Percentiles rank a stretch among this genome's conserved stretches.
Conservation (phyloP, 1,139 yeast species). For the Geotrichum carabidarum region DNA sequence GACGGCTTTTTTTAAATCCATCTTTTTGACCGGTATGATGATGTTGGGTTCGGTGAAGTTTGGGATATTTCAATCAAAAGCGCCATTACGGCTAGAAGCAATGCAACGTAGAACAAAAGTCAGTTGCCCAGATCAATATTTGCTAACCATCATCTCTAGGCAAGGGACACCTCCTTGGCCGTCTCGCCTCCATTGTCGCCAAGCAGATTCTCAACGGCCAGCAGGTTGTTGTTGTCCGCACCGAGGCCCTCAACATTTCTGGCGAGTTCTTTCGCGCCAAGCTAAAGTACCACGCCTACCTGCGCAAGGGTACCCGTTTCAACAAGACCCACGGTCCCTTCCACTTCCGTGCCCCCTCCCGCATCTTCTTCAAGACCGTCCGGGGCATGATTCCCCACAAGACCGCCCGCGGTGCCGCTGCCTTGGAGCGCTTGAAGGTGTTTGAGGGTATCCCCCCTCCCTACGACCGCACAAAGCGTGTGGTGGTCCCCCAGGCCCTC, state of each 20-base stretch:
- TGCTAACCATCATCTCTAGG: slow-evolving; percentile 36
- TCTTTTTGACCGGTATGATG: too few species aligned
- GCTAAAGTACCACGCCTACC: slow-evolving; percentile 99
- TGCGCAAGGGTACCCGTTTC: slow-evolving; percentile 98
- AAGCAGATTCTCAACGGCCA: slow-evolving; percentile 98
- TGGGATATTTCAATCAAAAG: too few species aligned
- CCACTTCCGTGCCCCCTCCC: slow-evolving; percentile 99
- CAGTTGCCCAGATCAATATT: neutral
- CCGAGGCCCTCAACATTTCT: slow-evolving; percentile 97
- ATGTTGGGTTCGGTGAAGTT: too few species aligned
- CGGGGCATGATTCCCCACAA: slow-evolving; percentile 99
- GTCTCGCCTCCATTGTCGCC: slow-evolving; percentile 98
- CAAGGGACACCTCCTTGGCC: slow-evolving; percentile 99
- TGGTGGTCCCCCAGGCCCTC: slow-evolving; percentile 99
- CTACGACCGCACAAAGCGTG: slow-evolving; percentile 99
- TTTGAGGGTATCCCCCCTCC: slow-evolving; percentile 99
- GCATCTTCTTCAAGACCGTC: slow-evolving; percentile 98
- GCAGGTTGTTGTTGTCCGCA: slow-evolving; percentile 95
- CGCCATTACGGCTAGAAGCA: neutral
- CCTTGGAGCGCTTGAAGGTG: slow-evolving; percentile 98
- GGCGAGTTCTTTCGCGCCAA: slow-evolving; percentile 99
- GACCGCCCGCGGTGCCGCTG: slow-evolving; percentile 99
- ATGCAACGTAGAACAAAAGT: too few species aligned
- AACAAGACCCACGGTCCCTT: slow-evolving; percentile 99
- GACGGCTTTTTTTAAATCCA: too few species aligned